Percentiles rank a stretch among this genome's conserved stretches.
Conservation (phyloP, 352 stramenopile genomes). For the Globisporangium cylindrosporum region DNA sequence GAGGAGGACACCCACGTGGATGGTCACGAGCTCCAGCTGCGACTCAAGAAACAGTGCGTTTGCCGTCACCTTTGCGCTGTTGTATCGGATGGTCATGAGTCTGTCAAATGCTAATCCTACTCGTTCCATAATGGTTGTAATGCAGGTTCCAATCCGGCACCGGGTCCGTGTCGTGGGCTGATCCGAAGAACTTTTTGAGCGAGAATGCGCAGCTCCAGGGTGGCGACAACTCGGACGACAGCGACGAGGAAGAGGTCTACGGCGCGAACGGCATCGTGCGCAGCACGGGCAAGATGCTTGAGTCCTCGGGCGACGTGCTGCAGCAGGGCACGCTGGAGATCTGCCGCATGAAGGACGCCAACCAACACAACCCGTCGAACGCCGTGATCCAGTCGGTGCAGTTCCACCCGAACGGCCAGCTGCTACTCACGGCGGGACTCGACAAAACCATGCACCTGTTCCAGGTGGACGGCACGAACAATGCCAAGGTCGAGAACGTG, state of each 20-base stretch:
- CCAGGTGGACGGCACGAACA: constrained; percentile 87
- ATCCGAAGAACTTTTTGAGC: constrained; percentile 65
- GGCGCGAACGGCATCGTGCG: constrained; percentile 42
- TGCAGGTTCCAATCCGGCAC: constrained; percentile 47
- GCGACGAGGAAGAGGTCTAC: constrained; percentile 55
- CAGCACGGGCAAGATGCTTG: constrained; percentile 57
- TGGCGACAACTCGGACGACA: constrained; percentile 35
- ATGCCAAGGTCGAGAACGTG: constrained; percentile 88
- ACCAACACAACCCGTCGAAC: constrained; percentile 84
- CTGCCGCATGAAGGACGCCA: constrained; percentile 88
- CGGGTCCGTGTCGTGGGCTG: constrained; percentile 62
- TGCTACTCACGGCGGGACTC: constrained; percentile 87
- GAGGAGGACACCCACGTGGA: constrained; percentile 63
- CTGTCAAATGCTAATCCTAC: neutral
- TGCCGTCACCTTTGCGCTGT: neutral
- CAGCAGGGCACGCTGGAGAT: constrained; percentile 65
- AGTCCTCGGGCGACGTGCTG: constrained; percentile 47
- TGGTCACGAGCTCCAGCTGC: constrained; percentile 71
- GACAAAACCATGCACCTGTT: constrained; percentile 94
- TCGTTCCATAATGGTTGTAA: neutral
- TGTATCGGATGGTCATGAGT: neutral
- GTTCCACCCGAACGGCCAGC: constrained; percentile 87
- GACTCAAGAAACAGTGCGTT: constrained; percentile 69
- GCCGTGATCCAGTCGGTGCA: constrained; percentile 85
- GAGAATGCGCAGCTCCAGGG: constrained; percentile 23